These are phyloP conservation scores for Taphrina populina DNA, from an alignment of 1,139 yeast genomes.

Conservation along the genomic window DNA sequence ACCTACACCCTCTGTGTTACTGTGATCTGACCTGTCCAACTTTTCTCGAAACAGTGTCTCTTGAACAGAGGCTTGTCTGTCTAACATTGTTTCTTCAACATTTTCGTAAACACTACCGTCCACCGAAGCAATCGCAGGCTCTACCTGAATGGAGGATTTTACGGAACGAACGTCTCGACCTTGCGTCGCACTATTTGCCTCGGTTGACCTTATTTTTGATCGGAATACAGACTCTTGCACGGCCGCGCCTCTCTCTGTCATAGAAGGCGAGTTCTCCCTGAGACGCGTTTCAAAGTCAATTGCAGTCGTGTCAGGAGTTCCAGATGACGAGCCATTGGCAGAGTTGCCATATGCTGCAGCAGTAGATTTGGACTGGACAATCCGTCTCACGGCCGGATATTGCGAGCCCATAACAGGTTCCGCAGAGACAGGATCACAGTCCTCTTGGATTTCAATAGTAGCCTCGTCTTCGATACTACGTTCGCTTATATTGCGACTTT, in stretches of 20 bases:
- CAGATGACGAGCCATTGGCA: constrained; percentile 4
- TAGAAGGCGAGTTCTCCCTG: constrained; percentile 9
- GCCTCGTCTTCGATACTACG: constrained; percentile 1
- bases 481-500: background rate
- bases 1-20: background rate
- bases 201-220: constrained; percentile 21
- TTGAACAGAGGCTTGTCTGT: constrained; percentile 27
- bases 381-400: too few relatives aligned
- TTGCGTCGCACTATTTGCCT: constrained; percentile 1
- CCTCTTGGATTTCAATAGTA: background rate
- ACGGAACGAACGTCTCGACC: constrained; percentile 1
- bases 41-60: constrained; percentile 25
- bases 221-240: constrained; percentile 30
- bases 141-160: constrained; percentile 28
- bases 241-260: constrained; percentile 31
- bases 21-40: constrained; percentile 4
- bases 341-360: constrained; percentile 25
- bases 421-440: background rate
- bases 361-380: background rate
- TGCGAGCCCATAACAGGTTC: too few relatives aligned
- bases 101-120: constrained; percentile 24
- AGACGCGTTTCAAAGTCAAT: background rate
- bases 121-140: constrained; percentile 21
- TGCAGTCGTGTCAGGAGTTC: background rate
- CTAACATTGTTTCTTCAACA: constrained; percentile 15